A percentile compares a stretch with the other conserved stretches of the same genome.
Conservation (phyloP, 2,329 filamentous ascomycete species). For the Dendryphion nanum region DNA sequence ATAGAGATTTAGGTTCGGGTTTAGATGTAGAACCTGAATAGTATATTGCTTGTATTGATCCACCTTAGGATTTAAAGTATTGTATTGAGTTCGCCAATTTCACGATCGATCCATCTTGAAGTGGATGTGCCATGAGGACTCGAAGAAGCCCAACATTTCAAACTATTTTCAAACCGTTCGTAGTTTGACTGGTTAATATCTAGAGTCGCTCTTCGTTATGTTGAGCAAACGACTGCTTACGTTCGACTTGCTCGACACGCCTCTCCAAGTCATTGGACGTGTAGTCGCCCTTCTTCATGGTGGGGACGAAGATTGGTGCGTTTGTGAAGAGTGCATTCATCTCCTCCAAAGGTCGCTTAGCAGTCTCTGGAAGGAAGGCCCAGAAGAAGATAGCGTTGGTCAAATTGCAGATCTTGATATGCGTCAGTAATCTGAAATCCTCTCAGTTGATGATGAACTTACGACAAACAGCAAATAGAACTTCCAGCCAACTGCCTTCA, state of each 20-base stretch:
- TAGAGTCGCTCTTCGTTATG: background rate
- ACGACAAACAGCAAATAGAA: conserved; percentile 62
- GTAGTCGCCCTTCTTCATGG: conserved; percentile 55
- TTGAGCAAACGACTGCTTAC: conserved; percentile 43
- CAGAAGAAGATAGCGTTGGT: conserved; percentile 69
- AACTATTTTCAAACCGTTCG: too few relatives aligned
- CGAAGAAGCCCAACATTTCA: too few relatives aligned
- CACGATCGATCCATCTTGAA: too few relatives aligned
- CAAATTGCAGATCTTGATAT: conserved; percentile 58
- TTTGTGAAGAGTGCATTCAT: conserved; percentile 68
- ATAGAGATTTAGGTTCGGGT: too few relatives aligned
- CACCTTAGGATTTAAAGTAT: too few relatives aligned
- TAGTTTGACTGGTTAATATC: background rate
- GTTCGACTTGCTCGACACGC: conserved; percentile 56
- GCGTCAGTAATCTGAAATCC: conserved; percentile 1
- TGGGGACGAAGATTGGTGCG: conserved; percentile 62
- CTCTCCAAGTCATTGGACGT: conserved; percentile 58
- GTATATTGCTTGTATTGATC: too few relatives aligned
- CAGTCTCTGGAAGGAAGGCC: conserved; percentile 65
- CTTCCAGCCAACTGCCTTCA: conserved; percentile 53
- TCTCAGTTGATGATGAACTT: conserved; percentile 20
- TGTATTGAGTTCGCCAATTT: too few relatives aligned
- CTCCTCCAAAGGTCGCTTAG: conserved; percentile 63
- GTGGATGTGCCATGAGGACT: too few relatives aligned
- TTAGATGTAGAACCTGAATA: too few relatives aligned